Evolutionary conservation across 345 rosid species (phyloP).

Genomic region (Cochlearia excelsa): DNA sequence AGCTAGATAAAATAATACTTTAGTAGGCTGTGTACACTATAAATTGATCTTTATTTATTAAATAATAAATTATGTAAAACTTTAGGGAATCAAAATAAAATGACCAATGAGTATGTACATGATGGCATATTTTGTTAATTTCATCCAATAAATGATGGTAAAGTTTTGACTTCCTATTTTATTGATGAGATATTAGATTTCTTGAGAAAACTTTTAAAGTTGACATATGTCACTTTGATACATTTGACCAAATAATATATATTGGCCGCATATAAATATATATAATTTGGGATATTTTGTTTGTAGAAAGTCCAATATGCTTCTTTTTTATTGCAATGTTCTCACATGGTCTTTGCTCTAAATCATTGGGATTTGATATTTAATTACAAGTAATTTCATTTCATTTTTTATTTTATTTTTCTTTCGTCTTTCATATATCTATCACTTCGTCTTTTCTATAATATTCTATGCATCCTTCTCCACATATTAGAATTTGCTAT

Average conservation of each 20-base stretch:
- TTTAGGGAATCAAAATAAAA: neutral
- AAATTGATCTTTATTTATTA: too few relatives aligned
- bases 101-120: slow-evolving; percentile 4
- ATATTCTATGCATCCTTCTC: slow-evolving; percentile 19
- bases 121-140: neutral
- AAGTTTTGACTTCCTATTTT: slow-evolving; percentile 30
- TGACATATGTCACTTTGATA: slow-evolving; percentile 30
- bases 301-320: slow-evolving; percentile 25
- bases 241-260: slow-evolving; percentile 25
- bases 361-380: slow-evolving; percentile 35
- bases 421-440: slow-evolving; percentile 23
- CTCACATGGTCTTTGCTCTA: slow-evolving; percentile 30
- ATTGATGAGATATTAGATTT: slow-evolving; percentile 27
- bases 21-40: too few relatives aligned
- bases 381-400: slow-evolving; percentile 7
- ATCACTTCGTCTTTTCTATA: slow-evolving; percentile 28
- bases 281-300: slow-evolving; percentile 4
- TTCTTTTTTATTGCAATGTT: slow-evolving; percentile 26
- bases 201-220: slow-evolving; percentile 28
- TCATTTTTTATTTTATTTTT: slow-evolving; percentile 13
- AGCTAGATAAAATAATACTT: too few relatives aligned
- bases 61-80: neutral
- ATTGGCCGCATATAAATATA: slow-evolving; percentile 28
- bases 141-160: slow-evolving; percentile 6
- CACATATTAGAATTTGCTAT: slow-evolving; percentile 21